Percentiles rank a stretch among this genome's conserved stretches.
Evolutionary conservation across 306 rosid species (phyloP).

Genomic region (Pyrus communis): DNA sequence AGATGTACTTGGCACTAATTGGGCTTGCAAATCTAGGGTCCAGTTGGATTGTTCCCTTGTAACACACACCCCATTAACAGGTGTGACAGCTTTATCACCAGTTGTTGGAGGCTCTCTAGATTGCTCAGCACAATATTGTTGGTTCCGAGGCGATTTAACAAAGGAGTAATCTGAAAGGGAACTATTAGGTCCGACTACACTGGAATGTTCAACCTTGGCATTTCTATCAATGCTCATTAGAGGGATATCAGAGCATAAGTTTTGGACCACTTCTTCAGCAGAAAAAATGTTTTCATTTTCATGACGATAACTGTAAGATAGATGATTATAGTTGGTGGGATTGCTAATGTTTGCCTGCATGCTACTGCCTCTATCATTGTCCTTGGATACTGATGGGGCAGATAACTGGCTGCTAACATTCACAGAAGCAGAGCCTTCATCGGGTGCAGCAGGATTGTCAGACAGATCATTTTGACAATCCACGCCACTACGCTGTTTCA

Average conservation of each 20-base stretch:
- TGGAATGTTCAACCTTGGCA: slow-evolving; percentile 26
- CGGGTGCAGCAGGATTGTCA: slow-evolving; percentile 29
- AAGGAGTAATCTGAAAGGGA: slow-evolving; percentile 30
- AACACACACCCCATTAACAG: slow-evolving; percentile 23
- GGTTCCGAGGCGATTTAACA: slow-evolving; percentile 30
- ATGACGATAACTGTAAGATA: slow-evolving; percentile 24
- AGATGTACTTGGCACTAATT: slow-evolving; percentile 18
- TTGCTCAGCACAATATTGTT: slow-evolving; percentile 27
- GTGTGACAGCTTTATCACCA: slow-evolving; percentile 22
- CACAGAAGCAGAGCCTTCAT: slow-evolving; percentile 32
- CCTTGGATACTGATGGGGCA: slow-evolving; percentile 27
- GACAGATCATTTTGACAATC: slow-evolving; percentile 27
- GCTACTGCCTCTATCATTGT: slow-evolving; percentile 28
- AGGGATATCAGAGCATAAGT: slow-evolving; percentile 44
- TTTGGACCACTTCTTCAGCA: slow-evolving; percentile 37
- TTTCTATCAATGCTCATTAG: slow-evolving; percentile 35
- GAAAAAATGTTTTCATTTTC: slow-evolving; percentile 26
- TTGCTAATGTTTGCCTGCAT: slow-evolving; percentile 21
- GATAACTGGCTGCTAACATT: slow-evolving; percentile 35
- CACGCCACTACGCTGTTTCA: slow-evolving; percentile 37
- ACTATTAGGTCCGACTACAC: slow-evolving; percentile 27
- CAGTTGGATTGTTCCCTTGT: slow-evolving; percentile 40
- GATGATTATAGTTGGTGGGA: slow-evolving; percentile 26
- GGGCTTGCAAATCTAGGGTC: slow-evolving; percentile 34
- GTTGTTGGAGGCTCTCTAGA: slow-evolving; percentile 28